phyloP scores from a whole-genome alignment of 805 yeast genomes.

The Yarrowia sp. region DNA sequence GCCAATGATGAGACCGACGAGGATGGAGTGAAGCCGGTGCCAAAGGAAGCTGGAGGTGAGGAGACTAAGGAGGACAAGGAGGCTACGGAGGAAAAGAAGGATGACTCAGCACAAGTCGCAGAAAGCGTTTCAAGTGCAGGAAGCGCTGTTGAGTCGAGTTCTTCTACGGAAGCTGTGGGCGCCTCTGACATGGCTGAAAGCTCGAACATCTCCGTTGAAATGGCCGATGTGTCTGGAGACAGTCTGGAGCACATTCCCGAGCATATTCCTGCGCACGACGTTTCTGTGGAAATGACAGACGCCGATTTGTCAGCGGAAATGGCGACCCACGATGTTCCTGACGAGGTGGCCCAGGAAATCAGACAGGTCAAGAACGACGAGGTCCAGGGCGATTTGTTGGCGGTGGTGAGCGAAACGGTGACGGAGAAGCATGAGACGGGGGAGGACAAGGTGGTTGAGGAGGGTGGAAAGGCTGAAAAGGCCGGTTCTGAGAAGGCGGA shows the following conservation, averaged over 20 bases:
- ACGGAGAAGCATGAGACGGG: background rate
- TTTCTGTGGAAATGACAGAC: constrained; percentile 36
- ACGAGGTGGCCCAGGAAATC: background rate
- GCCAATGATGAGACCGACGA: background rate
- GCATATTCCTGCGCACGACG: constrained; percentile 2
- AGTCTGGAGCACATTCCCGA: background rate
- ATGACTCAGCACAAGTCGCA: no score
- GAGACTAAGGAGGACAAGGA: background rate
- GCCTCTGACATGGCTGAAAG: background rate
- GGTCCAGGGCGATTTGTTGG: background rate
- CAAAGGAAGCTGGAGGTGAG: background rate
- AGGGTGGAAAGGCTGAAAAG: no score
- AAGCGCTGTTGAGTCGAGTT: no score
- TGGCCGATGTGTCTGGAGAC: constrained; percentile 18
- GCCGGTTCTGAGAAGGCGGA: background rate
- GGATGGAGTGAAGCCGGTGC: background rate
- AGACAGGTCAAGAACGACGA: constrained; percentile 5
- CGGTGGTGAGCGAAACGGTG: background rate
- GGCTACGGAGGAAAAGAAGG: background rate
- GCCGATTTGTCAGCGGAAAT: constrained; percentile 13
- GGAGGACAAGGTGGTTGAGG: background rate
- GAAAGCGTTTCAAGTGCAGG: no score
- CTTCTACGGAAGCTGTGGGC: no score
- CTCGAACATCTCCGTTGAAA: constrained; percentile 4
- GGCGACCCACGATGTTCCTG: constrained; percentile 17